Percentiles rank a stretch among this genome's conserved stretches.
Evolutionary conservation across 129 eudicot species (phyloP).

Genomic region (Escallonia herrerae): DNA sequence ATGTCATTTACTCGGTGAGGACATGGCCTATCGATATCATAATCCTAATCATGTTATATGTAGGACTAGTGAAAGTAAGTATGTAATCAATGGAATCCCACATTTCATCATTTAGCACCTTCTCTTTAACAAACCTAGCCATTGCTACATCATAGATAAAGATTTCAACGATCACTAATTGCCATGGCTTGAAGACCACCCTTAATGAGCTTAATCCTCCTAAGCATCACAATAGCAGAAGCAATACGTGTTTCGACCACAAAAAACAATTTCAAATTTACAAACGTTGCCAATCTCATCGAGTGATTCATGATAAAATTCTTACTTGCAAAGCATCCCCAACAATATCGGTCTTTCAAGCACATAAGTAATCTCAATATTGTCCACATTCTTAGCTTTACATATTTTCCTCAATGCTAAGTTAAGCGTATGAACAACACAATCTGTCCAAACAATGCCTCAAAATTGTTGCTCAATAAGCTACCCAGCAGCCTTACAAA

Average conservation of each 20-base stretch:
- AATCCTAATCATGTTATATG: constrained; percentile 13
- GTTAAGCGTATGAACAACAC: constrained; percentile 2
- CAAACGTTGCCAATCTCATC: background rate
- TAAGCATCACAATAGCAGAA: constrained; percentile 10
- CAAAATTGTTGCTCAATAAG: background rate
- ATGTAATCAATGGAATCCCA: constrained; percentile 10
- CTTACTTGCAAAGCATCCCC: constrained; percentile 6
- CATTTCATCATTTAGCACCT: constrained; percentile 8
- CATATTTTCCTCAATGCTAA: background rate
- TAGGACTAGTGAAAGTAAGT: constrained; percentile 10
- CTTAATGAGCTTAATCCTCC: too few relatives aligned
- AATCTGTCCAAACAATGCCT: background rate
- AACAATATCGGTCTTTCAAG: constrained; percentile 1
- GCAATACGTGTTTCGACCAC: constrained; percentile 7
- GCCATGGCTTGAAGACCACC: too few relatives aligned
- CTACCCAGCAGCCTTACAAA: background rate
- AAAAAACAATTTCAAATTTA: constrained; percentile 1
- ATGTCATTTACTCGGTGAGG: constrained; percentile 12
- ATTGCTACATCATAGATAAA: background rate
- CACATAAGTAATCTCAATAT: background rate
- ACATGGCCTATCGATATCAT: background rate
- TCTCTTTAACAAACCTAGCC: constrained; percentile 3
- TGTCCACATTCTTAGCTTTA: background rate
- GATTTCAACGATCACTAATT: constrained; percentile 4
- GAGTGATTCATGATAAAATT: constrained; percentile 4